phyloP scores from a whole-genome alignment of 352 stramenopile species.

The Discostella stelligera region DNA sequence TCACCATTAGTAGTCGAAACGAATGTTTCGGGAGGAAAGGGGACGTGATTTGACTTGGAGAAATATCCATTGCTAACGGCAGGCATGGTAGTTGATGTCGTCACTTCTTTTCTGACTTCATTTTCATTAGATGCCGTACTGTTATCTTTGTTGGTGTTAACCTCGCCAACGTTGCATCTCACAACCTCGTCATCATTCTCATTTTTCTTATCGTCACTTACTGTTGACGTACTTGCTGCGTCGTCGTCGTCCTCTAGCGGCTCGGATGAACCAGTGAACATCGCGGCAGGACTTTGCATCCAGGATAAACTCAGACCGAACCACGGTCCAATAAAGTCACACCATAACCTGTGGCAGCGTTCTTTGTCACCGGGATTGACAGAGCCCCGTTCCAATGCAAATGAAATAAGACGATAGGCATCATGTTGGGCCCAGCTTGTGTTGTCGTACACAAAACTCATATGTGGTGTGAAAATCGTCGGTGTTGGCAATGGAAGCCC shows the following conservation, averaged over 20 bases:
- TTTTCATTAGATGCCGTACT: constrained; percentile 16
- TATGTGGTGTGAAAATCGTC: constrained; percentile 78
- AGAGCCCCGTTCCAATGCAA: constrained; percentile 77
- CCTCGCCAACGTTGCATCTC: constrained; percentile 34
- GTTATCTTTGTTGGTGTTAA: constrained; percentile 28
- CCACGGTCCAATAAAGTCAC: constrained; percentile 80
- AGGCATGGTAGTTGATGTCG: constrained; percentile 18
- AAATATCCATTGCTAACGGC: constrained; percentile 22
- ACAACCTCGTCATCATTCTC: constrained; percentile 58
- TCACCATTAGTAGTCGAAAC: constrained; percentile 76
- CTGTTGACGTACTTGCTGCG: constrained; percentile 22
- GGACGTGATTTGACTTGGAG: constrained; percentile 59
- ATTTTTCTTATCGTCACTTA: constrained; percentile 58
- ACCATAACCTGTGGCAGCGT: constrained; percentile 74
- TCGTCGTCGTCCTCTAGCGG: constrained; percentile 27
- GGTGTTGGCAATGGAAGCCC: constrained; percentile 67
- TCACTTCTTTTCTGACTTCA: constrained; percentile 57
- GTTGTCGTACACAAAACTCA: constrained; percentile 77
- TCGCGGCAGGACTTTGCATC: constrained; percentile 73
- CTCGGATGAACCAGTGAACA: constrained; percentile 53
- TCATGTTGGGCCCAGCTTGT: constrained; percentile 73
- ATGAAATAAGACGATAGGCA: constrained; percentile 79
- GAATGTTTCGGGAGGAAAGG: constrained; percentile 62
- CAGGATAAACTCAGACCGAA: constrained; percentile 74
- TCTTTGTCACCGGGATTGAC: constrained; percentile 78